Evolutionary conservation across 441 rosid genomes (phyloP), one percentile per base, ranked within the genome.

Genomic region (Adansonia grandidieri): DNA sequence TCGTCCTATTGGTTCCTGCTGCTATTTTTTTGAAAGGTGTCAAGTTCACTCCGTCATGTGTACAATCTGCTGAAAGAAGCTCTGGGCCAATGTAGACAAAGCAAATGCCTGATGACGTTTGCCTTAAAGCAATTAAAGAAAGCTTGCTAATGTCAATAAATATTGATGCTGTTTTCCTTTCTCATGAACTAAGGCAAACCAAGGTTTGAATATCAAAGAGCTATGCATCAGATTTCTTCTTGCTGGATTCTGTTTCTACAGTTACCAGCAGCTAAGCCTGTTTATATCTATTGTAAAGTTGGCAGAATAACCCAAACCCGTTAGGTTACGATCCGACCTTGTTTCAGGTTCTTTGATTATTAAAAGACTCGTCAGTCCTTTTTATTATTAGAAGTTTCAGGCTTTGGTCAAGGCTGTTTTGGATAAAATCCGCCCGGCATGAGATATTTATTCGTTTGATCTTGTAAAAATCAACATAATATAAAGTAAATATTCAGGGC

Each of bases 231-330:
- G 81, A 83, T 80, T 88, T 68, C 83, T 90, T 56, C 61, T 88
- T n/a, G 82, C 92, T 66, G 95, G 92, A 11, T 71, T 89, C 81
- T 89, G 92, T 86, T 85, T 88, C 83, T 90, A 88, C 69, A 77
- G 86, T 75, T 89, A 89, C 78, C 93, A 89, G 82, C 92, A 91
- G 92, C 90, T 89, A 66, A 80, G 72, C 7, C 28, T 1, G 28
- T 24, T 24, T 24, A 24, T 1, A 24, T 24, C 28, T 24, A 24
- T 24, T 24, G 28, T 24, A 24, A 24, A 24, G 28, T 24, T 24
- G 28, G 28, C 28, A 24, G 28, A 24, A 24, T 24, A 24, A 24
- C 28, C 28, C 28, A 0, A 24, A 24, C 28, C 28, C 28, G 1
- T 24, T 24, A 24, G 28, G 28, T 24, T 24, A 24, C 28, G 28